These are phyloP conservation scores for Ormosia semicastrata DNA, from an alignment of 306 rosid genomes.

Conservation along the genomic window DNA sequence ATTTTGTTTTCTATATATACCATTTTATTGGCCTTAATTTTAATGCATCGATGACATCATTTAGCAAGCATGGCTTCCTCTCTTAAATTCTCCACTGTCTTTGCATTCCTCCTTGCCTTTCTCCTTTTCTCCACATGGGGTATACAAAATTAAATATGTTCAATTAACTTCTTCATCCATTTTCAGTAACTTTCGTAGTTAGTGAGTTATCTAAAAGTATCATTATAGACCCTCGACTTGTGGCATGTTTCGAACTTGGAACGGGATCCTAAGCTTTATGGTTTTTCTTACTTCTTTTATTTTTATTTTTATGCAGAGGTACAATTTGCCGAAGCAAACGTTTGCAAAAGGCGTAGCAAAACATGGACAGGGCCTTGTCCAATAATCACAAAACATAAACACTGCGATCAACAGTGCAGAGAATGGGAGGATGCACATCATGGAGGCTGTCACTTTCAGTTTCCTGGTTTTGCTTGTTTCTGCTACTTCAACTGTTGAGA, in stretches of 20 bases:
- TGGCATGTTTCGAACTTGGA: too few relatives aligned
- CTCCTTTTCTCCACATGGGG: background rate
- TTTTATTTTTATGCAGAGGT: background rate
- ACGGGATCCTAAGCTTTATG: background rate
- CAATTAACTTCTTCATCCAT: too few relatives aligned
- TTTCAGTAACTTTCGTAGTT: too few relatives aligned
- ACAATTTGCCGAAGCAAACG: background rate
- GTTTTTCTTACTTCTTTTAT: background rate
- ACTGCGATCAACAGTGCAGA: background rate
- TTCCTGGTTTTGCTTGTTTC: background rate
- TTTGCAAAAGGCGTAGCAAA: background rate
- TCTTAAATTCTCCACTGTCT: background rate
- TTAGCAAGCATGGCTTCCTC: background rate
- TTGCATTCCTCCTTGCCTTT: background rate
- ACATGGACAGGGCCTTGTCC: background rate
- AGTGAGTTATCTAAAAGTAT: too few relatives aligned
- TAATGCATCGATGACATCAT: background rate
- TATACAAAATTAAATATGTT: background rate
- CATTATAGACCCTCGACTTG: too few relatives aligned
- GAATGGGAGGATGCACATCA: background rate
- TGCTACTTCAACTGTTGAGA: background rate
- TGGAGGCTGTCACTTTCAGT: background rate
- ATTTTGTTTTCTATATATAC: too few relatives aligned
- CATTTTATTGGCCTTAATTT: background rate
- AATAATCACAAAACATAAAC: background rate